Base-by-base conservation (phyloP, 257 asterid species). In the Thymus quinquecostatus region DNA sequence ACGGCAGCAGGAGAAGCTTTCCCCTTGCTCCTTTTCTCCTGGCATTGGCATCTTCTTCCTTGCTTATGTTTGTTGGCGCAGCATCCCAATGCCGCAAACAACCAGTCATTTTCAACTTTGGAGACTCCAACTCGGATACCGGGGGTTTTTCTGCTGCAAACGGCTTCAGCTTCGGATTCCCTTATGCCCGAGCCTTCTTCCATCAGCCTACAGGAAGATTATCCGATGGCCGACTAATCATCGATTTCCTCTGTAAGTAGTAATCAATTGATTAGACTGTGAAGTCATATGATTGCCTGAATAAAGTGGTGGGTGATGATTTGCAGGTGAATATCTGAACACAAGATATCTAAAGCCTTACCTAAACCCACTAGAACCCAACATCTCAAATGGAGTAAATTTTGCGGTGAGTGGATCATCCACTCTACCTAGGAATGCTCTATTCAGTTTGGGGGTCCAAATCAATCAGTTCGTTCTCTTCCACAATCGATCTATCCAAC, bases 81-180 rank as follows among this genome's bases (percentile, higher is more conserved):
- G 59, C 36, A 44, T 43, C 38, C 28, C 7, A 3, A 5, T 71
- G 84, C 77, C 2, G 66, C 53, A 58, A 68, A 55, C 34, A 50
- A 41, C 70, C 87, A 1, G 74, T 81, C 34, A 75, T 86, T 10
- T 81, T 86, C 74, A 86, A 86, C 76, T 86, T 83, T 10, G 86
- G 86, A 12, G 91, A 86, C 79, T 86, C 91, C 0, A 86, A 86
- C 45, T 86, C 86, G 2, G 90, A 86, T 49, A 83, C 84, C 3
- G 86, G 90, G 3, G 90, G 90, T 13, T 66, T 45, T 27, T 47
- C 76, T 44, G 86, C 80, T 67, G 85, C 75, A 1, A 75, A 60
- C 29, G 90, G 90, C 3, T 29, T 60, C 10, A 81, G 33, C 4
- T 40, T 60, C 12, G 82, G 74, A 8, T 59, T 48, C 34, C 90